phyloP scores from a whole-genome alignment of 140 eudicot genomes.

The Ambrosia hybrid region DNA sequence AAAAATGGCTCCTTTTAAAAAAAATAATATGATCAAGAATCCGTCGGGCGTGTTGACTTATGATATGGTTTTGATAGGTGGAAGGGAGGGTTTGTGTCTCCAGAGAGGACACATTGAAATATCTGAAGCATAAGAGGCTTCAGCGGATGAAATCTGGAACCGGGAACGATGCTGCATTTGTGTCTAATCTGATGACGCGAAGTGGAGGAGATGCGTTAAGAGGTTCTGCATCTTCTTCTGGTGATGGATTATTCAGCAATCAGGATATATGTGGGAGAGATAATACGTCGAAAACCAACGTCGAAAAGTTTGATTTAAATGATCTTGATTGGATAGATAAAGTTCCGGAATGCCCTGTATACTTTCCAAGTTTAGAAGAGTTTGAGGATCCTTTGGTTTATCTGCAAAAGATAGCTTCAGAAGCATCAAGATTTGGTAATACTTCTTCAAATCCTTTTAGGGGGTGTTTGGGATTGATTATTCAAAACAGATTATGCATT shows the following conservation, averaged over 20 bases:
- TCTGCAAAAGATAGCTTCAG: constrained; percentile 84
- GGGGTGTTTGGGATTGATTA: no score
- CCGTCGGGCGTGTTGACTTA: not conserved
- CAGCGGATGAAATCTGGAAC: constrained; percentile 55
- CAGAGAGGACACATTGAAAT: constrained; percentile 72
- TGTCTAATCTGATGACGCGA: constrained; percentile 49
- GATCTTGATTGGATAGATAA: constrained; percentile 76
- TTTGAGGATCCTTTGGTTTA: constrained; percentile 88
- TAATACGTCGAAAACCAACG: constrained; percentile 50
- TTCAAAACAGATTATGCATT: no score
- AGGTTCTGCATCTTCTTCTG: constrained; percentile 47
- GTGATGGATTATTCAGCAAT: constrained; percentile 44
- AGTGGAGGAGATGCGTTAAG: constrained; percentile 80
- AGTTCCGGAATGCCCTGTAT: constrained; percentile 83
- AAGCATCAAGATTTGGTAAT: constrained; percentile 92
- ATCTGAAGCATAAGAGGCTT: constrained; percentile 80
- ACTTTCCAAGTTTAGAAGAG: constrained; percentile 74
- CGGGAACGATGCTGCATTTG: constrained; percentile 35
- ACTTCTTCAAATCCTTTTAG: not conserved
- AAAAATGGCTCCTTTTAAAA: no score
- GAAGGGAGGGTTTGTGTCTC: constrained; percentile 87
- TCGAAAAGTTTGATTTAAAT: constrained; percentile 52
- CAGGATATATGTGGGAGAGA: constrained; percentile 34
- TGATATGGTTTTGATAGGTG: constrained; percentile 55
- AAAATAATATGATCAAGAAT: not conserved